Evolutionary conservation across 208 protist genomes (phyloP), one percentile per base, ranked within the genome.

Genomic region (Leishmania tropica): DNA sequence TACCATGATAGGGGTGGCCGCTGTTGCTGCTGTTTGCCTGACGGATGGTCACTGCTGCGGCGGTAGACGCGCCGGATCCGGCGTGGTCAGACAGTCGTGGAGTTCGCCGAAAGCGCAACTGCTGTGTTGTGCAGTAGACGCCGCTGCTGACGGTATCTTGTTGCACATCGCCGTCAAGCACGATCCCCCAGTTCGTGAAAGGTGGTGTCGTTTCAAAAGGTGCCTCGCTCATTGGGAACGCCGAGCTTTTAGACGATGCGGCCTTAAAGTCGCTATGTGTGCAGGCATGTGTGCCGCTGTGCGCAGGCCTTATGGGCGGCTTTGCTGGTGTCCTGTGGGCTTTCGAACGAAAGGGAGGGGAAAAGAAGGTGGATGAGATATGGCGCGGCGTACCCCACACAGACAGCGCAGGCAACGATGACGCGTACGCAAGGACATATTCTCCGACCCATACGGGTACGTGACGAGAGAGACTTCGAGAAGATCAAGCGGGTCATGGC

Each of bases 161-260:
- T 6, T 62, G 51, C 47, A 56, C 80, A 17, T 79, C 80, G 21
- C 65, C 80, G 31, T 79, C 75, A 42, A 83, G 75, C 37, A 51
- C 54, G 7, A 83, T 67, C 35, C 48, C 58, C 80, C 80, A 83
- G 53, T 35, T 68, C 24, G 53, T 35, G 51, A 64, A 76, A 17
- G 21, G 6, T 13, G 48, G 2, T 24, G 31, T 5, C 51, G 31
- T 13, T 15, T 17, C 64, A 2, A 54, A 67, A 40, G 40, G 13
- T 40, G 40, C 56, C 1, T 11, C 28, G 40, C 37, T 78, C 75
- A 68, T 62, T 37, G 17, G 42, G 11, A 35, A n/a, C 75, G 40
- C 48, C n/a, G 35, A 24, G 47, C 42, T 17, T 75, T 51, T 40
- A 2, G 47, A 53, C n/a, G n/a, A 15, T 40, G 7, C 28, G 28